Base-by-base conservation (phyloP, 1,284 basidiomycete species). In the Trametes polyzona region DNA sequence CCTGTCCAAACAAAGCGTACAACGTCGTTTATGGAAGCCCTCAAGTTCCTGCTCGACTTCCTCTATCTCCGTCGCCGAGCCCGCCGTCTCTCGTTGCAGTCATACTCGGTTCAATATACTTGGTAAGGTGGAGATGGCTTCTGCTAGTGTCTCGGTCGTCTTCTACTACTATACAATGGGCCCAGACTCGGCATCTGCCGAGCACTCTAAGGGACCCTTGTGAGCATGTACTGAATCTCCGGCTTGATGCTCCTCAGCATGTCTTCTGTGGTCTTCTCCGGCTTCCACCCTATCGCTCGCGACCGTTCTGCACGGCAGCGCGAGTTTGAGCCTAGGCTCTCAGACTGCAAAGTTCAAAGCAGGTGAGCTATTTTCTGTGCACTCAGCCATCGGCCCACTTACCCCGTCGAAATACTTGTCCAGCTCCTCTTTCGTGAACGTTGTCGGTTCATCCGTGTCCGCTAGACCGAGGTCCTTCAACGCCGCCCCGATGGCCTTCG, bases 281-380 rank as follows among this genome's bases (percentile, higher is more conserved):
- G 69, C 47, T 66, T 69, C 76, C 75, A 77, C 2, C 79, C 79
- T 30, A 81, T 68, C n/a, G 68, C 66, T 46, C 74, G 71, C 14
- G 74, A 71, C 43, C 74, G 71, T 30, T 75, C 75, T 1, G 73
- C 76, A 5, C 73, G 67, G 37, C 71, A 74, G 19, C 79, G 71
- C 19, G 74, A 74, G 65, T 81, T 82, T 5, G 71, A 66, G 5
- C 79, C 79, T 19, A 70, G 61, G 61, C 71, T 76, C 19, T 61
- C 55, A 3, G 58, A 59, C 55, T 59, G 23, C 4, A 16, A 12
- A 29, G 29, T 6, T 19, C 14, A 17, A 26, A 3, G 32, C 14
- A 29, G 14, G 17, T 47, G 14, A 47, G 46, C 8, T 9, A 3
- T n/a, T 2, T 7, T 14, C 12, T 9, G 12, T 6, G 11, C 6